Evolutionary conservation across 805 yeast species (phyloP).

Genomic region (Limtongia smithiae): DNA sequence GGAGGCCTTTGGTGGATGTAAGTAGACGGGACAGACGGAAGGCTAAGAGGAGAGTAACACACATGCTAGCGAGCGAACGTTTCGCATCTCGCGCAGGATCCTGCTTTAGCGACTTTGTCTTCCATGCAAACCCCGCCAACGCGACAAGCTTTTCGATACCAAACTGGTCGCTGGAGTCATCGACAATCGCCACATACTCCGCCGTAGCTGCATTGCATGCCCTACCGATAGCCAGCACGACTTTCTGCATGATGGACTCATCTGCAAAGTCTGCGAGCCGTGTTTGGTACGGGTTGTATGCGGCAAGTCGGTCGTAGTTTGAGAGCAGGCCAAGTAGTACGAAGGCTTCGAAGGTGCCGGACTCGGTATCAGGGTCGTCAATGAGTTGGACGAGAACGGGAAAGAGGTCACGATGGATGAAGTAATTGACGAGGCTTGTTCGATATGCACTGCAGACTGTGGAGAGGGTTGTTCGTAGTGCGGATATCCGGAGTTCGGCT

Average conservation of each 20-base stretch:
- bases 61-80: slow-evolving; percentile 13
- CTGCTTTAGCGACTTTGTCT: slow-evolving; percentile 17
- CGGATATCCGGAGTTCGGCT: slow-evolving; percentile 30
- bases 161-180: slow-evolving; percentile 19
- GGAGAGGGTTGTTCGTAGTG: slow-evolving; percentile 34
- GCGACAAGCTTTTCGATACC: slow-evolving; percentile 21
- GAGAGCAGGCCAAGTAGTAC: slow-evolving; percentile 40
- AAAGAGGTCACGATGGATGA: slow-evolving; percentile 40
- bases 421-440: slow-evolving; percentile 37
- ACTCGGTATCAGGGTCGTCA: slow-evolving; percentile 30
- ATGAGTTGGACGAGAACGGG: slow-evolving; percentile 38
- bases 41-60: background rate
- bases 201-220: slow-evolving; percentile 9
- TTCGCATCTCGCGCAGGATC: slow-evolving; percentile 9
- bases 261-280: slow-evolving; percentile 42
- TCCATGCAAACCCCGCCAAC: slow-evolving; percentile 15
- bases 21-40: too few species aligned
- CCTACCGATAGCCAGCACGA: slow-evolving; percentile 25
- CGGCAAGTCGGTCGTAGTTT: slow-evolving; percentile 39
- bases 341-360: slow-evolving; percentile 38
- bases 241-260: slow-evolving; percentile 37
- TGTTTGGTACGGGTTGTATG: slow-evolving; percentile 38
- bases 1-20: slow-evolving; percentile 11
- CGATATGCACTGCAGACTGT: slow-evolving; percentile 36
- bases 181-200: slow-evolving; percentile 14